Base-by-base conservation (phyloP, 23 red algal genomes). In the Gracilaria domingensis region DNA sequence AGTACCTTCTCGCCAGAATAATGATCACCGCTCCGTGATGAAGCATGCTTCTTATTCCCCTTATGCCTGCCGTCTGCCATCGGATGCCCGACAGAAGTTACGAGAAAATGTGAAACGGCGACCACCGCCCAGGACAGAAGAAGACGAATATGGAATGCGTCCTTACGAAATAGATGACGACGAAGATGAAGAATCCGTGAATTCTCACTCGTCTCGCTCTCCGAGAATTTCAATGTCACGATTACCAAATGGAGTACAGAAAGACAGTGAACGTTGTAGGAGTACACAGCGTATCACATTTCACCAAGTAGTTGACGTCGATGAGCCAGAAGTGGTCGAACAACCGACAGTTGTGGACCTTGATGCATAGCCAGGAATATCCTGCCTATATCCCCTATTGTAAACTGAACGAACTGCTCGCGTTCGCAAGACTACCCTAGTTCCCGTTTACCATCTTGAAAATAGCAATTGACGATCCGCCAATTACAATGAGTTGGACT, bases 51-150 rank as follows among this genome's bases (percentile, higher is more conserved):
- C 72, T 50, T 50, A 30, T 50, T 40, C 72, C n/a, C 72, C 72
- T 16, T 20, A 30, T 26, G 42, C 50, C 12, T 45, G 20, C 34
- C 40, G 42, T 12, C 12, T 50, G 28, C 72, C 72, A 26, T 51
- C 72, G 9, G 72, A 77, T 33, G 72, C 72, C 12, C 38, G 72
- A 49, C 72, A 77, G 42, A 77, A 77, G 45, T 20, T 77, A 13
- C 72, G 72, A 17, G 72, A 77, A 42, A 77, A 77, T 28, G 72
- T 77, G 39, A 77, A 77, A 14, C 38, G 72, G 45, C 72, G 72
- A 7, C 20, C 50, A 30, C 38, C 72, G 23, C 0, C 50, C 35
- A 48, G 24, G 72, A 77, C 72, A 28, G 72, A 50, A 17, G 72
- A 77, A 30, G 42, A 77, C 25, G 72, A 77, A 25, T 49, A 51